A percentile compares a stretch with the other conserved stretches of the same genome.
phyloP scores from a whole-genome alignment of 805 yeast genomes.

The Myxozyma nipponensis region DNA sequence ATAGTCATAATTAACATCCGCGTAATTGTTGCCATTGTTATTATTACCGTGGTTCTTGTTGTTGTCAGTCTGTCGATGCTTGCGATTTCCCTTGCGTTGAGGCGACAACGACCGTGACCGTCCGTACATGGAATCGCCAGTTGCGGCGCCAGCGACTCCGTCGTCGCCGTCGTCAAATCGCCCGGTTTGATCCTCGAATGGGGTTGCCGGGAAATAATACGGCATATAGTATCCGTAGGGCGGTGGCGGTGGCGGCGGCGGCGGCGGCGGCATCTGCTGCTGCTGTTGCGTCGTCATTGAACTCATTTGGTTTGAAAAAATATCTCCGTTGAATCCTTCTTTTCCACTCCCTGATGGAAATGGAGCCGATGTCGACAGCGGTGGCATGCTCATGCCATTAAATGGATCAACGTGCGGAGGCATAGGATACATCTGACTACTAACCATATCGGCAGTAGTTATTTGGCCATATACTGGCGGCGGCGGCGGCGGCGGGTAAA shows the following conservation, averaged over 20 bases:
- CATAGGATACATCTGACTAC: conserved; percentile 6
- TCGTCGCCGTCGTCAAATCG: not conserved
- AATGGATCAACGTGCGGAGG: not conserved
- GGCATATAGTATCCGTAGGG: not conserved
- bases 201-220: not conserved
- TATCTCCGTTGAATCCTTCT: not conserved
- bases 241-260: not conserved
- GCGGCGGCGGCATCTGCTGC: not conserved
- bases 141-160: not conserved
- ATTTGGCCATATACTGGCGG: conserved; percentile 14
- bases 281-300: not conserved
- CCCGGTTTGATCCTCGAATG: not conserved
- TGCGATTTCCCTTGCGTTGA: conserved; percentile 4
- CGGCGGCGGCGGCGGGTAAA: conserved; percentile 15
- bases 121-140: not conserved
- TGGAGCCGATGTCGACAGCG: no score
- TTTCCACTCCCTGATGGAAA: not conserved
- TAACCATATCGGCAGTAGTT: no score
- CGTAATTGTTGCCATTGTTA: no score
- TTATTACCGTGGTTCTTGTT: not conserved
- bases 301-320: no score
- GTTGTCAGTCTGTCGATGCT: conserved; percentile 12
- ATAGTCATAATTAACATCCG: no score
- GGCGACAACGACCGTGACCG: conserved; percentile 7
- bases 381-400: not conserved